Percentiles rank a stretch among this genome's conserved stretches.
Conservation (phyloP, 2,329 filamentous ascomycete species). For the Aspergillus clavatus region DNA sequence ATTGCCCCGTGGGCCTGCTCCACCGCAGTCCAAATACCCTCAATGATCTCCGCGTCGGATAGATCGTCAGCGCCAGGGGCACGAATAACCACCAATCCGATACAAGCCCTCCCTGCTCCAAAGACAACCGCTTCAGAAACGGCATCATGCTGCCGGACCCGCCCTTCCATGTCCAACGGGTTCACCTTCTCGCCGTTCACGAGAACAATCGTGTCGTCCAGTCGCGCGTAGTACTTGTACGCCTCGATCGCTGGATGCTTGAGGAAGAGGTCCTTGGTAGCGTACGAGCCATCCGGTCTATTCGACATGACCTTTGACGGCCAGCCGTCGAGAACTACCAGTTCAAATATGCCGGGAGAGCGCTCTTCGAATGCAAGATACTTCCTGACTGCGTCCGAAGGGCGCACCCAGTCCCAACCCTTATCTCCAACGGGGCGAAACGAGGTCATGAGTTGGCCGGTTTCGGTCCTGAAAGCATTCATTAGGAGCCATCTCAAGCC, state of each 20-base stretch:
- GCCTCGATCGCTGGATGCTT: conserved; percentile 42
- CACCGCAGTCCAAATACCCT: conserved; percentile 48
- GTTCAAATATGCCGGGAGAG: conserved; percentile 34
- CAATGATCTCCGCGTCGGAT: conserved; percentile 44
- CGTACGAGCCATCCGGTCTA: conserved; percentile 45
- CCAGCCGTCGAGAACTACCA: conserved; percentile 34
- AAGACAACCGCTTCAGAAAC: conserved; percentile 57
- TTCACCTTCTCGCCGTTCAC: conserved; percentile 50
- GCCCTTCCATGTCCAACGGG: conserved; percentile 49
- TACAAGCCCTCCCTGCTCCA: conserved; percentile 49
- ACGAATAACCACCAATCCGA: conserved; percentile 52
- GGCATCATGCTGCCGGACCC: conserved; percentile 48
- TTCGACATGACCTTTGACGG: conserved; percentile 42
- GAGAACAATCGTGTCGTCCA: conserved; percentile 46
- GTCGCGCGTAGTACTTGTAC: conserved; percentile 46
- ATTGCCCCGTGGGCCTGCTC: conserved; percentile 48
- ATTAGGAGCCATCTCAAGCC: conserved; percentile 1
- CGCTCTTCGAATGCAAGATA: conserved; percentile 41
- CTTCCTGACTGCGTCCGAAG: conserved; percentile 36
- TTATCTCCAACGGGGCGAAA: conserved; percentile 50
- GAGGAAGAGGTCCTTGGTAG: conserved; percentile 48
- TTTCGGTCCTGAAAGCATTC: conserved; percentile 50
- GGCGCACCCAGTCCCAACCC: conserved; percentile 58
- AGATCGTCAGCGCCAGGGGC: conserved; percentile 42
- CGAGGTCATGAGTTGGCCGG: conserved; percentile 59